Evolutionary conservation across 768 basidiomycete genomes (phyloP), one percentile per base, ranked within the genome.

Genomic region (Nidula microcarpa): DNA sequence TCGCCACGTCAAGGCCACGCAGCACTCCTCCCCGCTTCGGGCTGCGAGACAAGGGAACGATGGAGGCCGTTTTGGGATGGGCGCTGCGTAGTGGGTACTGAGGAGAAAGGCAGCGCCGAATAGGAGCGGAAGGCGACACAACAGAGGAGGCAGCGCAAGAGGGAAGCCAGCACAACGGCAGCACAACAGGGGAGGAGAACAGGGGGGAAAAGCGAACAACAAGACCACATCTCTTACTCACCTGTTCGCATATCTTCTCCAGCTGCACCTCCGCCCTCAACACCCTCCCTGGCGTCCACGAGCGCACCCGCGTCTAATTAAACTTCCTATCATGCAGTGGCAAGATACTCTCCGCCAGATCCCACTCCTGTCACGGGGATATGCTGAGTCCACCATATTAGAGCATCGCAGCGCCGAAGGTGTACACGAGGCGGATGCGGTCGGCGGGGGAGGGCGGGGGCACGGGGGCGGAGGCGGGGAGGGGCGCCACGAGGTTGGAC

Each of bases 371-470:
- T 18, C 82, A 75, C 23, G 90, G 86, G 6, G 85, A 82, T 47
- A 98, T 83, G 1, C 91, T 93, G 1, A 96, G 79, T 4, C 94
- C 94, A 8, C 91, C 87, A 50, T 95, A 94, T n/a, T 74, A 62
- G 0, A 77, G 73, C 0, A 81, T 82, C 1, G 87, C 82, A 2
- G 91, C 84, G 55, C 94, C 74, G 64, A 86, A 87, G 6, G 76
- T 64, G 61, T 94, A 76, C 0, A 93, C 78, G 33, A 93, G 80
- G n/a, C 92, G 84, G 17, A 94, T 72, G n/a, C 87, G 82, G 62
- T 94, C 88, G 1, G 91, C 85, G 5, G 88, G 0, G 82, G 82
- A 32, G 90, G 68, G 0, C 79, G 70, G 67, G 50, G 77, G 75
- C 17, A 76, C 4, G 23, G 23, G 64, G 35, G 78, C 77, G 32